A percentile compares a stretch with the other conserved stretches of the same genome.
phyloP scores from a whole-genome alignment of 306 rosid species.

The Casuarina glauca region DNA sequence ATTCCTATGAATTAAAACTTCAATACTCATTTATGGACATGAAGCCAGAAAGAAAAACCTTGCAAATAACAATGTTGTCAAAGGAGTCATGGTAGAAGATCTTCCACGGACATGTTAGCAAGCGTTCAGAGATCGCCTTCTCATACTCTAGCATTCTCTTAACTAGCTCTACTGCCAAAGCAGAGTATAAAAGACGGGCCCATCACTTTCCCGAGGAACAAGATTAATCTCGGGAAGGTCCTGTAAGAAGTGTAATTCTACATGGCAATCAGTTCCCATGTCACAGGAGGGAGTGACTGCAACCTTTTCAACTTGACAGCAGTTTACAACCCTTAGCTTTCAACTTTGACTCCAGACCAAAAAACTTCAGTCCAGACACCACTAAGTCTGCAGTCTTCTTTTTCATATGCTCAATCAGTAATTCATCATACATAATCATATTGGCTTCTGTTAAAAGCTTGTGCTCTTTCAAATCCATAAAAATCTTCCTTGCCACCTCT shows the following conservation, averaged over 20 bases:
- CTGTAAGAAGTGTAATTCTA: too few relatives aligned
- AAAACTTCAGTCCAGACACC: conserved; percentile 71
- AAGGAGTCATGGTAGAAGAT: too few relatives aligned
- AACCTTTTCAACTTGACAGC: conserved; percentile 45
- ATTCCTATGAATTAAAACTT: too few relatives aligned
- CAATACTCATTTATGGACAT: too few relatives aligned
- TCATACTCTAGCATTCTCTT: too few relatives aligned
- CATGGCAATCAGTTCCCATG: too few relatives aligned
- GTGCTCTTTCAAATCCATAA: conserved; percentile 53
- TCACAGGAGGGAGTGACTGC: neutral
- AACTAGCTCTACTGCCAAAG: neutral
- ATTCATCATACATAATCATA: conserved; percentile 64
- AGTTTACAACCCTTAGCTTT: conserved; percentile 64
- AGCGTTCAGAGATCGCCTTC: too few relatives aligned
- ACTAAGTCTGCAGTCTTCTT: conserved; percentile 79
- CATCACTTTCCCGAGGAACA: neutral
- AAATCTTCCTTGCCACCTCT: conserved; percentile 82
- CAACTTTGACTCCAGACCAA: conserved; percentile 76
- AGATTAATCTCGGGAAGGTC: neutral
- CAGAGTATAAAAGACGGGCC: neutral
- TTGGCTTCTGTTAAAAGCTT: conserved; percentile 64
- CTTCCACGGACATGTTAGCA: too few relatives aligned
- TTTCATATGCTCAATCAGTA: conserved; percentile 80
- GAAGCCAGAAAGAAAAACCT: too few relatives aligned
- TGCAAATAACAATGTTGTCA: too few relatives aligned